Percentiles rank a stretch among this genome's conserved stretches.
Evolutionary conservation across 352 stramenopile species (phyloP).

Genomic region (Discostella stelligera): DNA sequence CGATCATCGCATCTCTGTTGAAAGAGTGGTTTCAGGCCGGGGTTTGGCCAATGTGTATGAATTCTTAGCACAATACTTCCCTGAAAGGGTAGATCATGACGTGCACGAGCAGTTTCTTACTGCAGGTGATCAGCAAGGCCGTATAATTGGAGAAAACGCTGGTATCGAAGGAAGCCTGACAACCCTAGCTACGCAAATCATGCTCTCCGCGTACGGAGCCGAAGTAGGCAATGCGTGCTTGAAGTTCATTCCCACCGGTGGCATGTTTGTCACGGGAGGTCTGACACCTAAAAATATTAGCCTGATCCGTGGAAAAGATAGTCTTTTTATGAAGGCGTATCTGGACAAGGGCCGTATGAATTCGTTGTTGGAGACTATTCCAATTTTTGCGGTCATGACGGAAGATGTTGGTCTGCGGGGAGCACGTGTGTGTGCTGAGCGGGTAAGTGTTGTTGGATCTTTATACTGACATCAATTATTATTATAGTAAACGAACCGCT

Average conservation of each 20-base stretch:
- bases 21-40: conserved; percentile 93
- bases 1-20: conserved; percentile 89
- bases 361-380: conserved; percentile 62
- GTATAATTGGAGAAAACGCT: conserved; percentile 69
- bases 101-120: conserved; percentile 70
- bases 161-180: conserved; percentile 71
- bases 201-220: conserved; percentile 91
- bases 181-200: conserved; percentile 90
- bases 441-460: conserved; percentile 26
- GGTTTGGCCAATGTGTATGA: conserved; percentile 95
- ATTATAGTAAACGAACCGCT: not conserved
- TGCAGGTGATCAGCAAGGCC: conserved; percentile 88
- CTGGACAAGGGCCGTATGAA: conserved; percentile 77
- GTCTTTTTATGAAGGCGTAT: conserved; percentile 77
- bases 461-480: not conserved
- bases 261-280: conserved; percentile 95
- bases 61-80: conserved; percentile 92
- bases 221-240: conserved; percentile 90
- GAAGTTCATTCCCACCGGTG: conserved; percentile 94
- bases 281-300: conserved; percentile 96
- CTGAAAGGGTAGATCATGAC: conserved; percentile 46
- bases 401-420: conserved; percentile 80
- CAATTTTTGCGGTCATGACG: conserved; percentile 73
- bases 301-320: conserved; percentile 85
- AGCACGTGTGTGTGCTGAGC: conserved; percentile 55